Evolutionary conservation across 2,329 filamentous ascomycete species (phyloP).

Genomic region (Alternaria sp.): DNA sequence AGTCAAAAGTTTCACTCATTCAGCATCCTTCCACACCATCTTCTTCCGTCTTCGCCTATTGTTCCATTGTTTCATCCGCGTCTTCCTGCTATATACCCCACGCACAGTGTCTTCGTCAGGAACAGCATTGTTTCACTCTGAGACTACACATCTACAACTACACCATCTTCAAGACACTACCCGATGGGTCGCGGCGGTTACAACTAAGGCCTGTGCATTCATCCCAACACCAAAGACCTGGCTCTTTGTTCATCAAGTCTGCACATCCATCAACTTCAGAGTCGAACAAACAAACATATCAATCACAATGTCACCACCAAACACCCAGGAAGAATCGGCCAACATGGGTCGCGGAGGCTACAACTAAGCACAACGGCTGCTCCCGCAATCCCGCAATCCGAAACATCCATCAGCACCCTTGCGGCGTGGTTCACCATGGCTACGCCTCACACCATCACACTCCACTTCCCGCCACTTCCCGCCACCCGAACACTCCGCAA

Average conservation of each 20-base stretch:
- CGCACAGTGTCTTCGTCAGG: not conserved
- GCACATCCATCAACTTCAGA: conserved; percentile 23
- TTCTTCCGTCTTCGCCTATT: conserved; percentile 20
- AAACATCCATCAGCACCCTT: conserved; percentile 9
- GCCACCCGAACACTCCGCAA: conserved; percentile 33
- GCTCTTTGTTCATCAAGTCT: not conserved
- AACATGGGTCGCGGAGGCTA: conserved; percentile 47
- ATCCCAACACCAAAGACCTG: conserved; percentile 8
- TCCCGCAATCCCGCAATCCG: conserved; percentile 21
- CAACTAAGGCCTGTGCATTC: conserved; percentile 41
- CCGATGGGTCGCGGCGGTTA: conserved; percentile 50
- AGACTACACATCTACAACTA: conserved; percentile 5
- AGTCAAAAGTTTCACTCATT: conserved; percentile 23
- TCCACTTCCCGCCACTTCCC: conserved; percentile 13
- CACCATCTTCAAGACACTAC: conserved; percentile 5
- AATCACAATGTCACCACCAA: conserved; percentile 8
- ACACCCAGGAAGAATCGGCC: conserved; percentile 15
- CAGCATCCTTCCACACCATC: conserved; percentile 15
- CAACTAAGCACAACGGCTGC: conserved; percentile 32
- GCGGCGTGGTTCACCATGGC: conserved; percentile 1
- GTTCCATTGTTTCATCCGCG: conserved; percentile 7
- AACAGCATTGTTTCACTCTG: conserved; percentile 7
- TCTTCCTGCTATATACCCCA: not conserved
- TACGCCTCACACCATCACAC: conserved; percentile 4
- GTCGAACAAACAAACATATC: not conserved